Conservation (phyloP, 2,329 filamentous ascomycete genomes). For the Xylariales sp. region DNA sequence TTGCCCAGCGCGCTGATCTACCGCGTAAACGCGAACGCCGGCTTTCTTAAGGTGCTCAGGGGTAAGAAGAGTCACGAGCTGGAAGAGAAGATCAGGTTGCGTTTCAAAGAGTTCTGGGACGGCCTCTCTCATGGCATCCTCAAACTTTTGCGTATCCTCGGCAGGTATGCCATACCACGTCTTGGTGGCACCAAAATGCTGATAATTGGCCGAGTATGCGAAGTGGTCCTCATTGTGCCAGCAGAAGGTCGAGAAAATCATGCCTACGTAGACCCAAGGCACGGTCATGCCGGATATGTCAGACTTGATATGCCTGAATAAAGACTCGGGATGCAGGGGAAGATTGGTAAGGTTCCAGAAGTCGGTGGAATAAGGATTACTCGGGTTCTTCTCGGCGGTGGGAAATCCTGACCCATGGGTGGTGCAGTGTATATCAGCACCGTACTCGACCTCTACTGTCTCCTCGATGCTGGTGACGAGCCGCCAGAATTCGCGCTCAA, state of each 20-base stretch:
- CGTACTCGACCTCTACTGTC: constrained; percentile 96
- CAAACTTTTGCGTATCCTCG: constrained; percentile 90
- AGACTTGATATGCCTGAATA: constrained; percentile 96
- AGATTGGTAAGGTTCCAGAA: constrained; percentile 95
- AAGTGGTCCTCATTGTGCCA: constrained; percentile 99
- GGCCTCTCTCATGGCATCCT: constrained; percentile 89
- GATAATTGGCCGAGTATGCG: constrained; percentile 95
- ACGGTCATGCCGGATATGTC: constrained; percentile 99
- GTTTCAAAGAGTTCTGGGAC: constrained; percentile 96
- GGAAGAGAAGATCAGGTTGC: constrained; percentile 92
- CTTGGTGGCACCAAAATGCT: constrained; percentile 96
- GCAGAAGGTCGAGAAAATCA: constrained; percentile 99
- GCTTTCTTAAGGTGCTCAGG: constrained; percentile 91
- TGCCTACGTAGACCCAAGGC: constrained; percentile 97
- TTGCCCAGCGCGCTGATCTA: constrained; percentile 95
- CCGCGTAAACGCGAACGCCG: constrained; percentile 85
- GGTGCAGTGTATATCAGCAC: constrained; percentile 95
- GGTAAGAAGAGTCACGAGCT: constrained; percentile 91
- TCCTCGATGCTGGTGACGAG: constrained; percentile 91
- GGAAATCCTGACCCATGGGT: constrained; percentile 97
- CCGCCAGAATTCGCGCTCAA: constrained; percentile 95
- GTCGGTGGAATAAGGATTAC: constrained; percentile 81
- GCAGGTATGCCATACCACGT: constrained; percentile 99
- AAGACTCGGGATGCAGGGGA: constrained; percentile 82
- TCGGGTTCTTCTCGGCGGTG: constrained; percentile 85